Conservation (phyloP, 176 grass and related monocot species). For the Ensete glaucum region DNA sequence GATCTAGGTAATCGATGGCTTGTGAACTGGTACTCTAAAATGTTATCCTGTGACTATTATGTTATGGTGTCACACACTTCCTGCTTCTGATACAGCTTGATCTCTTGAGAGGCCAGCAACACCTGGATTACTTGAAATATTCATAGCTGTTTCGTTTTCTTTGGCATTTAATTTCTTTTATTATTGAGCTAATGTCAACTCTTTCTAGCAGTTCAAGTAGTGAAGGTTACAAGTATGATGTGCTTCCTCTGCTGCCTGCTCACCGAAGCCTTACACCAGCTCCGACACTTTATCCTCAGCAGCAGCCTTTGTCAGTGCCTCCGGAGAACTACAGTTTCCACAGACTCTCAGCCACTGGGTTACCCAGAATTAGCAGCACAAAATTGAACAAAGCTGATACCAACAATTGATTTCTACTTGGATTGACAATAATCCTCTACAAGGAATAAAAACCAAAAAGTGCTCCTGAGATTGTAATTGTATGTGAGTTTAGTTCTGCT, state of each 20-base stretch:
- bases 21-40: too few relatives aligned
- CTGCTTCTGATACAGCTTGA: too few relatives aligned
- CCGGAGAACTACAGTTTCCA: slow-evolving; percentile 70
- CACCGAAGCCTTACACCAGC: slow-evolving; percentile 72
- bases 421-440: too few relatives aligned
- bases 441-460: too few relatives aligned
- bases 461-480: too few relatives aligned
- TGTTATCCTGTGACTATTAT: too few relatives aligned
- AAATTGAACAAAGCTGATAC: slow-evolving; percentile 56
- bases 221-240: slow-evolving; percentile 66
- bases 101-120: too few relatives aligned
- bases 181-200: slow-evolving; percentile 8
- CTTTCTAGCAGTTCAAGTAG: slow-evolving; percentile 41
- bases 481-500: not conserved
- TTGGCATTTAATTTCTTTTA: slow-evolving; percentile 2
- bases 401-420: slow-evolving; percentile 40
- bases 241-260: slow-evolving; percentile 46
- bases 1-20: too few relatives aligned
- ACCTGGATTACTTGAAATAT: not conserved
- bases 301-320: slow-evolving; percentile 57
- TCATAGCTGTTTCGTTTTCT: not conserved
- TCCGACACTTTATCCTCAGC: slow-evolving; percentile 60
- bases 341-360: slow-evolving; percentile 48
- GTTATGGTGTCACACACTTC: too few relatives aligned
- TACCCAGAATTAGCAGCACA: slow-evolving; percentile 34